Evolutionary conservation across 148 eudicot genomes (phyloP), one percentile per base, ranked within the genome.

Genomic region (Chenopodium berlandieri): DNA sequence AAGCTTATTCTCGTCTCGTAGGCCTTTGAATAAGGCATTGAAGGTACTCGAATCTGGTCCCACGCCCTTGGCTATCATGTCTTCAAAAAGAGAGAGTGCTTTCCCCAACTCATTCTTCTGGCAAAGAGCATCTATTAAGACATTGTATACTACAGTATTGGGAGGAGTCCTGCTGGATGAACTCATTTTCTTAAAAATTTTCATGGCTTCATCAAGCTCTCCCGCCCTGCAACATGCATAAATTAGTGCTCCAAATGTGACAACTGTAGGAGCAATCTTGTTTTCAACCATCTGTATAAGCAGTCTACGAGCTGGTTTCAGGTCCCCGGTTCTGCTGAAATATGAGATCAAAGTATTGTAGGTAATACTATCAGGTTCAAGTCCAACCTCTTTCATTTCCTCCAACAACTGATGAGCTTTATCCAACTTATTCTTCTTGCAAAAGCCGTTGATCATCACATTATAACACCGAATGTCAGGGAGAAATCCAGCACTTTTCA

Each of bases 391-490:
- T 60, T 81, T 86, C 94, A 93, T 69, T 34, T 34, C 19, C 16
- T 69, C 73, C 54, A 50, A 85, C 79, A 92, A 68, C 86, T 86
- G 87, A 65, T 73, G 78, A 71, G 90, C 95, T 79, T 88, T 82
- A 77, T 88, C 88, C 48, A 88, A 9, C 81, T 87, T 89, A 67
- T 89, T 89, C 73, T 83, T 90, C 88, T 87, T 88, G 82, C 98
- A 94, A 71, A 88, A 91, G 47, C 91, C 94, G 69, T 90, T 84
- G 81, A 94, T 88, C 87, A 94, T 71, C 65, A 71, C 84, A 83
- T 96, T 96, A 88, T 91, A 96, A 74, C 93, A 79, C 11, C 80
- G 73, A 52, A 90, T 76, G 84, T 96, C 99, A 27, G 93, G 90
- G n/a, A 27, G 40, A 79, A 94, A 92, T 7, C 98, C 95, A 27